Evolutionary conservation across 352 stramenopile genomes (phyloP).

Genomic region (Elongisporangium prolatum): DNA sequence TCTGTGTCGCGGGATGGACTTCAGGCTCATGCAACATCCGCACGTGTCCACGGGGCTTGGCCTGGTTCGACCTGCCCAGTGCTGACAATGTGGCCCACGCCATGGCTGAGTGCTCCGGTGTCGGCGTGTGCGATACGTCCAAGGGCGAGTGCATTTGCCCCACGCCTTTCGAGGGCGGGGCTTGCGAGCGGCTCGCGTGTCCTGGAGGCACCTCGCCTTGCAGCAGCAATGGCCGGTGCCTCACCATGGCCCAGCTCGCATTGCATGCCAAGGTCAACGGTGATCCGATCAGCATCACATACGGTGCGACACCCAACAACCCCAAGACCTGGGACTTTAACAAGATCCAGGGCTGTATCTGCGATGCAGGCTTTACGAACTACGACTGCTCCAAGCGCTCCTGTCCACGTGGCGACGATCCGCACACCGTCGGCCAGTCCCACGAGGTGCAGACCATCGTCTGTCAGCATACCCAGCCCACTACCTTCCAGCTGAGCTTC

Average conservation of each 20-base stretch:
- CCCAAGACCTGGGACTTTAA: slow-evolving; percentile 81
- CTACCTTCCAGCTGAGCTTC: slow-evolving; percentile 63
- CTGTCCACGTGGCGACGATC: slow-evolving; percentile 65
- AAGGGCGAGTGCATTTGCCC: slow-evolving; percentile 68
- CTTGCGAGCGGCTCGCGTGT: slow-evolving; percentile 70
- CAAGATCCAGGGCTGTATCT: slow-evolving; percentile 87
- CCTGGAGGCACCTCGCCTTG: slow-evolving; percentile 49
- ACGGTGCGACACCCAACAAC: slow-evolving; percentile 62
- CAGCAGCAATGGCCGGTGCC: slow-evolving; percentile 58
- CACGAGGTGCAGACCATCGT: slow-evolving; percentile 60
- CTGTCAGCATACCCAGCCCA: slow-evolving; percentile 34
- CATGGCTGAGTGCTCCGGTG: slow-evolving; percentile 49
- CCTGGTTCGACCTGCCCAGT: slow-evolving; percentile 70
- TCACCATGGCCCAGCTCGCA: slow-evolving; percentile 63
- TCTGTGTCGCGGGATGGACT: slow-evolving; percentile 50
- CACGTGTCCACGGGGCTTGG: slow-evolving; percentile 48
- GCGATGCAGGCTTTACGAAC: slow-evolving; percentile 76
- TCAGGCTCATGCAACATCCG: slow-evolving; percentile 70
- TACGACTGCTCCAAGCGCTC: slow-evolving; percentile 77
- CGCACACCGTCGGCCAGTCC: slow-evolving; percentile 50
- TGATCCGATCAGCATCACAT: slow-evolving; percentile 49
- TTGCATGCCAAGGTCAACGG: slow-evolving; percentile 41
- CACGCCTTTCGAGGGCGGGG: slow-evolving; percentile 52
- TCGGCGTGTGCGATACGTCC: slow-evolving; percentile 55
- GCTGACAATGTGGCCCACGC: slow-evolving; percentile 50